Evolutionary conservation across 192 early-diverging fungal genomes (phyloP), one percentile per base, ranked within the genome.

Genomic region (Phlyctochytrium bullatum): DNA sequence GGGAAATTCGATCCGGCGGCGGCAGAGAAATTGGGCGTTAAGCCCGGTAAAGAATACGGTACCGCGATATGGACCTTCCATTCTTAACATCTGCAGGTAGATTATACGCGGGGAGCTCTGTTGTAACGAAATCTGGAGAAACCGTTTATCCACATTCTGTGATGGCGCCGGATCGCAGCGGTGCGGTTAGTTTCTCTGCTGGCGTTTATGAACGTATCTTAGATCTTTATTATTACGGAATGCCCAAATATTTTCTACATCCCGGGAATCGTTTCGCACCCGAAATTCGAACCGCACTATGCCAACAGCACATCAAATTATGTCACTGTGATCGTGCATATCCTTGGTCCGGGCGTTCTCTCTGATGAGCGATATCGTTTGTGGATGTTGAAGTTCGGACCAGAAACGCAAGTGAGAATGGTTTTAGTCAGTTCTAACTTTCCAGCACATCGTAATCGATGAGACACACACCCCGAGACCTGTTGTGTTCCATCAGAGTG

Each of bases 1-100:
- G 92, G 93, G 27, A 95, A 94, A 67, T 95, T 97, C 71, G 79
- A 91, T 61, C 75, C 84, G 10, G 33, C 82, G 31, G 83, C 83
- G 0, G 93, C 93, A 10, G 34, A 72, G 25, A 79, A 70, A 27
- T 80, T 95, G 1, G 91, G 89, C 1, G 76, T 95, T 0, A 78
- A 78, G 52, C 83, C 86, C 0, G 93, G 93, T 0, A 84, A 73
- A 3, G 62, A 78, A 53, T 69, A 70, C 61, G 76, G 76, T 66
- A 60, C 14, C 50, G 14, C n/a, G 29, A 6, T 59, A 23, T 59
- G 57, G 24, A 59, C 10, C 16, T 59, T 23, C 10, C 24, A 6
- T 23, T 27, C 73, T 28, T 78, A 75, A 70, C 1, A 35, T 12
- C 16, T n/a, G 66, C 76, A 79, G 79, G 2, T 17, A 58, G 78